Conservation (phyloP, 345 rosid genomes). For the Arabis alpina region DNA sequence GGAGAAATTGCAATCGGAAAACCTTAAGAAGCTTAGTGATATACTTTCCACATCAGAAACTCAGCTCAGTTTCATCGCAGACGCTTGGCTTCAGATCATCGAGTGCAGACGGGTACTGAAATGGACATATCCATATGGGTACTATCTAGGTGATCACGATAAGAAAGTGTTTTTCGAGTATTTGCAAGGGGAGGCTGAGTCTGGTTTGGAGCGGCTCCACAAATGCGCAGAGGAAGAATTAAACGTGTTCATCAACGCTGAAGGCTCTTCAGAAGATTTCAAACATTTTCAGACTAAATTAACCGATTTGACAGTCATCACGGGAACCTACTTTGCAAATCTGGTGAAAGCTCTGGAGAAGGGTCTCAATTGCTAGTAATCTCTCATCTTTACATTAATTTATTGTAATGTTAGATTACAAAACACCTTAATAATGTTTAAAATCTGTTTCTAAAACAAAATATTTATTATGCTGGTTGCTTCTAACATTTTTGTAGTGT, state of each 20-base stretch:
- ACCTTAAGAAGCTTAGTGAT: background rate
- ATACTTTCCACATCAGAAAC: background rate
- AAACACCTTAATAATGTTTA: no score
- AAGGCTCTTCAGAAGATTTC: background rate
- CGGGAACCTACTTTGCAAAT: conserved; percentile 7
- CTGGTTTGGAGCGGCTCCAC: conserved; percentile 28
- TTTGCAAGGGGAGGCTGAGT: conserved; percentile 31
- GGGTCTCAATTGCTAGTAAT: background rate
- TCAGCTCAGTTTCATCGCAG: conserved; percentile 7
- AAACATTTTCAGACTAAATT: background rate
- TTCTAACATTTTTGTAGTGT: no score
- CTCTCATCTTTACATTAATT: no score
- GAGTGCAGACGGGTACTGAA: conserved; percentile 22
- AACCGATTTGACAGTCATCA: background rate
- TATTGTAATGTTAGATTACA: no score
- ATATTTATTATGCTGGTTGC: no score
- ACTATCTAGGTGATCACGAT: background rate
- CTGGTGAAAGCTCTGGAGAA: conserved; percentile 19
- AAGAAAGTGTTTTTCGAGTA: conserved; percentile 11
- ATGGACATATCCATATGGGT: conserved; percentile 28
- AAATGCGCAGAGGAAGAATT: conserved; percentile 14
- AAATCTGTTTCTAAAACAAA: no score
- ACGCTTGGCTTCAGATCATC: conserved; percentile 27
- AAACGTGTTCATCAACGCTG: background rate
- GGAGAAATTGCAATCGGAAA: background rate